phyloP scores from a whole-genome alignment of 2,329 filamentous ascomycete genomes.

The Xylariaceae sp. region DNA sequence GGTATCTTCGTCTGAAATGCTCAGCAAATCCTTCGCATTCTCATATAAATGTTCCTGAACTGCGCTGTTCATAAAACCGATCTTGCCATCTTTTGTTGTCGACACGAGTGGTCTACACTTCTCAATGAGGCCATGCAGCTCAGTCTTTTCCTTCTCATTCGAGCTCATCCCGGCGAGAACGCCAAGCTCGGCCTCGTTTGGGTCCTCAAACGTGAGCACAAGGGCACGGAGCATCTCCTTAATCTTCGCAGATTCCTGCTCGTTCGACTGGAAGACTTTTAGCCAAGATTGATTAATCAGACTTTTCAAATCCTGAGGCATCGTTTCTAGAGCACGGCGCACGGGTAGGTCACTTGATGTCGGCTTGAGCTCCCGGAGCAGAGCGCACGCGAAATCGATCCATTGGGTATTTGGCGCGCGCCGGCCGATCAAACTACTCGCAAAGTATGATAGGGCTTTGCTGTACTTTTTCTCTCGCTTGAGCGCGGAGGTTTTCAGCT shows the following conservation, averaged over 20 bases:
- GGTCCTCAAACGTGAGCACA: slow-evolving; percentile 38
- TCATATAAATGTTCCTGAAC: slow-evolving; percentile 37
- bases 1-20: slow-evolving; percentile 35
- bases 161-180: slow-evolving; percentile 34
- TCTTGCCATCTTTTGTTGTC: slow-evolving; percentile 22
- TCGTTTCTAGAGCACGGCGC: slow-evolving; percentile 35
- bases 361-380: slow-evolving; percentile 36
- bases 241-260: slow-evolving; percentile 33
- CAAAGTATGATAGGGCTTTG: slow-evolving; percentile 38
- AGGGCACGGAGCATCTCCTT: slow-evolving; percentile 39
- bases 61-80: slow-evolving; percentile 32
- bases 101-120: slow-evolving; percentile 36
- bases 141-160: slow-evolving; percentile 29
- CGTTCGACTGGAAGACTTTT: slow-evolving; percentile 33
- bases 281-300: slow-evolving; percentile 37
- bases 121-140: slow-evolving; percentile 33
- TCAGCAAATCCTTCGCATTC: slow-evolving; percentile 33
- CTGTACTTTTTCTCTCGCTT: slow-evolving; percentile 36
- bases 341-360: slow-evolving; percentile 36
- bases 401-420: slow-evolving; percentile 40
- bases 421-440: slow-evolving; percentile 38
- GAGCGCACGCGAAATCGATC: slow-evolving; percentile 40
- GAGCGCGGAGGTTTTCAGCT: slow-evolving; percentile 33
- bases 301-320: slow-evolving; percentile 36
- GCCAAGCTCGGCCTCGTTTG: slow-evolving; percentile 35